phyloP scores from a whole-genome alignment of 257 asterid species.

The Ballota nigra region DNA sequence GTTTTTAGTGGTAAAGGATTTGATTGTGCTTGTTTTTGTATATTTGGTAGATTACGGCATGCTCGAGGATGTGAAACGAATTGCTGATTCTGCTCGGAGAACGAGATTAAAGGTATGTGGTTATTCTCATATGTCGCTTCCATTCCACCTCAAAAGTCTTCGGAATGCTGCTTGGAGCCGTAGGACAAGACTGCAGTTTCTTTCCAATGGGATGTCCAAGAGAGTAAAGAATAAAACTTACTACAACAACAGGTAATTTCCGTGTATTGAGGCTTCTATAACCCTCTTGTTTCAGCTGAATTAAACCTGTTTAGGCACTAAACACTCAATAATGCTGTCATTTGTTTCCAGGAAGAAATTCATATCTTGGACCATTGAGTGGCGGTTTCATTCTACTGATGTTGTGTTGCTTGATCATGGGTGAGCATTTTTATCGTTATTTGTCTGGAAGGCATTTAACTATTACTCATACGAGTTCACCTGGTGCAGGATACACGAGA shows the following conservation, averaged over 20 bases:
- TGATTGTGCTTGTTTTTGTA: conserved; percentile 3
- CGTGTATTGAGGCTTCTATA: not conserved
- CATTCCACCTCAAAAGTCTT: conserved; percentile 56
- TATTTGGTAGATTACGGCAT: conserved; percentile 59
- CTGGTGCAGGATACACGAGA: conserved; percentile 65
- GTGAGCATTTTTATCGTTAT: conserved; percentile 42
- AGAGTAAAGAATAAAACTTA: conserved; percentile 58
- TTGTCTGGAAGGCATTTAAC: not conserved
- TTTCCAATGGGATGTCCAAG: conserved; percentile 73
- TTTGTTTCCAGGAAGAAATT: conserved; percentile 57
- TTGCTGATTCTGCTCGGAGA: conserved; percentile 84
- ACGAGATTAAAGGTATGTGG: conserved; percentile 58
- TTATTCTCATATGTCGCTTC: conserved; percentile 40
- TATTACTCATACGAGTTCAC: not conserved
- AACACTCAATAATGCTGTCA: not conserved
- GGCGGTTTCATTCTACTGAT: conserved; percentile 80
- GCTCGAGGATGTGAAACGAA: conserved; percentile 90
- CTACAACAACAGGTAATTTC: conserved; percentile 49
- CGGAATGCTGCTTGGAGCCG: conserved; percentile 64
- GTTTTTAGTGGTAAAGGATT: not conserved
- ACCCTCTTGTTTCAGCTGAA: not conserved
- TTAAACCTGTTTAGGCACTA: not conserved
- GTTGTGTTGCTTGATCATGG: conserved; percentile 70
- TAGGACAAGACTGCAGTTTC: conserved; percentile 50
- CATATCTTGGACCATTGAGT: conserved; percentile 90